Evolutionary conservation across 1,284 basidiomycete genomes (phyloP).

Genomic region (Leccinum insolens): DNA sequence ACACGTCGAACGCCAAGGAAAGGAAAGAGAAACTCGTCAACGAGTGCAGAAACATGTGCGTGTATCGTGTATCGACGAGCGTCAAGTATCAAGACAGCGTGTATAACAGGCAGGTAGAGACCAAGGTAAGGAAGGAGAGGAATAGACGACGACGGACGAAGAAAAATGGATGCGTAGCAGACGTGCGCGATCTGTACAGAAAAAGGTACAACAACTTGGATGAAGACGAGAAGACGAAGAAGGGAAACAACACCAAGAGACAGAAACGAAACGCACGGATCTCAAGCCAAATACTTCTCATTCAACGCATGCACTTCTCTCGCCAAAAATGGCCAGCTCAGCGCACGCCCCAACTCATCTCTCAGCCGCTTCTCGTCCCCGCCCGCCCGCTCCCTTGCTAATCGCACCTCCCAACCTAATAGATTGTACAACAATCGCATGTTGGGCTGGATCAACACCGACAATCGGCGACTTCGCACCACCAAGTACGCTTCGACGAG

Average conservation of each 20-base stretch:
- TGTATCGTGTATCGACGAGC: neutral
- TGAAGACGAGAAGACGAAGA: neutral
- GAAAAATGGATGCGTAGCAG: neutral
- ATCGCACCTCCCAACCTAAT: neutral
- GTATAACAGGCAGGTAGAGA: neutral
- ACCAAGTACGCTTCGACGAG: conserved; percentile 2
- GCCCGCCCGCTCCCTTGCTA: neutral
- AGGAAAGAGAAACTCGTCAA: neutral
- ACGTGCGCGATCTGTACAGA: neutral
- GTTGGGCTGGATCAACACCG: conserved; percentile 3
- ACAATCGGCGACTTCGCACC: conserved; percentile 2
- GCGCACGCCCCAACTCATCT: neutral
- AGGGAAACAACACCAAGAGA: neutral
- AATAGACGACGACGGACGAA: neutral
- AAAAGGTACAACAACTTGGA: neutral
- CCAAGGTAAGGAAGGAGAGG: neutral
- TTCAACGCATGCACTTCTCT: neutral
- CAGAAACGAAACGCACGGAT: neutral
- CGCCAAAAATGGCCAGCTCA: conserved; percentile 1
- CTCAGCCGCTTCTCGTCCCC: conserved; percentile 2
- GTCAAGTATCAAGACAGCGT: neutral
- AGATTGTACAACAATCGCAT: conserved; percentile 2
- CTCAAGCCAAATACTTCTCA: conserved; percentile 1
- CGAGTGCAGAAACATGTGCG: neutral
- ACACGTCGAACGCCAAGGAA: neutral